Conservation (phyloP, 495 filamentous ascomycete genomes). For the Choiromyces venosus region DNA sequence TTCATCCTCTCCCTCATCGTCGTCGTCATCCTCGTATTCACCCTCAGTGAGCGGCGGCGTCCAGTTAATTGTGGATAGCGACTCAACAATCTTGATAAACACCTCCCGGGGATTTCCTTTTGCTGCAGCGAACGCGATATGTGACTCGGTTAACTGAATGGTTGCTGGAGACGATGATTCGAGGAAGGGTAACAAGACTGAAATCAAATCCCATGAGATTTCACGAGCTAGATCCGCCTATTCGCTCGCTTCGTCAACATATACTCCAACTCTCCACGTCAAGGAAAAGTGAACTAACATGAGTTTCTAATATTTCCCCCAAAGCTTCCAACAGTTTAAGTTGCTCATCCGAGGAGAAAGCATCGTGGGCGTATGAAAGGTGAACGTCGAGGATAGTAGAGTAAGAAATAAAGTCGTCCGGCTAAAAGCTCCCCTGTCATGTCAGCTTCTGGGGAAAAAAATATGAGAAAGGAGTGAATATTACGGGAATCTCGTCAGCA, state of each 20-base stretch:
- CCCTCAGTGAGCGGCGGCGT: conserved; percentile 44
- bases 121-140: conserved; percentile 53
- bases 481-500: conserved; percentile 41
- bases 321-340: conserved; percentile 32
- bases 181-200: conserved; percentile 74
- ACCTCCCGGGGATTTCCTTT: conserved; percentile 92
- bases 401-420: conserved; percentile 41
- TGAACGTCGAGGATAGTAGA: conserved; percentile 43
- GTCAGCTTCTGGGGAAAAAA: not conserved
- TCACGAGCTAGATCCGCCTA: conserved; percentile 65
- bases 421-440: conserved; percentile 22
- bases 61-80: conserved; percentile 56
- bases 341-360: conserved; percentile 38
- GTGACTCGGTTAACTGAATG: conserved; percentile 40
- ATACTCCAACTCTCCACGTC: not conserved
- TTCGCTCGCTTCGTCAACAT: conserved; percentile 7
- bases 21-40: conserved; percentile 44
- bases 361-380: conserved; percentile 38
- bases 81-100: conserved; percentile 78
- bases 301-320: conserved; percentile 27
- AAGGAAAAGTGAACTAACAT: conserved; percentile 22
- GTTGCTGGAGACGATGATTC: conserved; percentile 53
- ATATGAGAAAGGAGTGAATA: not conserved
- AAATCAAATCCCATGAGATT: conserved; percentile 94
- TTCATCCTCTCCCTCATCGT: conserved; percentile 36